Evolutionary conservation across 768 basidiomycete species (phyloP), one percentile per base, ranked within the genome.

Genomic region (Boletus fagicola): DNA sequence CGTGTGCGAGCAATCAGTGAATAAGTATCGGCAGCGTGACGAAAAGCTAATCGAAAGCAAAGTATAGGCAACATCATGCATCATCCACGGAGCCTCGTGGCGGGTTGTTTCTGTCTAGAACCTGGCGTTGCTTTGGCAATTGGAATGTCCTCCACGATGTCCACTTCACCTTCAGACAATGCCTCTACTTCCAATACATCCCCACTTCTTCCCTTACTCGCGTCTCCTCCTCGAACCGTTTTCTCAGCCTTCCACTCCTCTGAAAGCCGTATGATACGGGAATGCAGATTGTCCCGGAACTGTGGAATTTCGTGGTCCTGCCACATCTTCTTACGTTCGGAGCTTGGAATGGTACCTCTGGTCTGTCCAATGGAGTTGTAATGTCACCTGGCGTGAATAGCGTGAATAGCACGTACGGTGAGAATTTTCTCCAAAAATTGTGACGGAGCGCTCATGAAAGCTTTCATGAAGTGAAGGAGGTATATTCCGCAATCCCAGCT

Each of bases 401-500:
- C 18, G 31, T n/a, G 36, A 13, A 43, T 26, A 43, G 20, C 36
- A 50, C 48, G 38, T 36, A 68, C 74, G 31, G 64, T 71, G 43
- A 77, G 66, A 47, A 92, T 86, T 33, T 79, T 72, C 10, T 76
- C 61, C 51, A 78, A 75, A 56, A 86, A 83, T 18, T 73, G 67
- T 0, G 70, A 65, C 0, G 92, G 88, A 52, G 88, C 74, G 9
- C 68, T 73, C 72, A 97, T 82, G 67, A 98, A 91, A 0, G 82
- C 83, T 63, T 85, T 77, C 9, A 87, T 89, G 50, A 92, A 92
- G 66, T 98, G 94, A 12, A 98, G 76, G 13, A 98, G 78, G 70
- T 92, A 99, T 30, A 97, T 69, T 7, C 97, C 97, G 63, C 97
- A 99, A 70, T 98, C 95, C 66, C 87, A 91, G 61, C 78, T 91